Base-by-base conservation (phyloP, 2,329 filamentous ascomycete species). In the Arthrobotrys megalospora region DNA sequence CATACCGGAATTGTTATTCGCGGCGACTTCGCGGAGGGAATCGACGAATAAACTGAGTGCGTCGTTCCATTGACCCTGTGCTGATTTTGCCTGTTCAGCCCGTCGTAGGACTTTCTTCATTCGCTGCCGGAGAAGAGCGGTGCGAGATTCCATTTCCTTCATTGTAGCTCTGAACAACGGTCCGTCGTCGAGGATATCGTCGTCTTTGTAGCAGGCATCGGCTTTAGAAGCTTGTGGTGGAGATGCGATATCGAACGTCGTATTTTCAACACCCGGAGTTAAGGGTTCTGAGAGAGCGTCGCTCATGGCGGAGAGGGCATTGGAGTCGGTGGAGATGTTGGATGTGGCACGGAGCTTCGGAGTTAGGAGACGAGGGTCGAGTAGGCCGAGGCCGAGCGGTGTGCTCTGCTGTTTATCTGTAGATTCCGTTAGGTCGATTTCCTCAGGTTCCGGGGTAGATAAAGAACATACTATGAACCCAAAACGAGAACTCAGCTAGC, bases 101-200 rank as follows among this genome's bases (percentile, higher is more conserved):
- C 91, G 93, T 83, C 96, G 96, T 81, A 99, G 86, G 6, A 99
- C 92, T 83, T 96, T 96, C 85, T 99, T 99, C 90, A 98, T 97
- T 81, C 95, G 93, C 21, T 89, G 88, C 75, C 94, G 91, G 92
- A 99, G 96, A 81, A 92, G 96, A 50, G 94, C 93, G 0, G 95
- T 99, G 86, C 97, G 98, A 83, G 97, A 94, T 84, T 99, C 96
- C 32, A 98, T 86, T 0, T 94, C 92, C 84, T 97, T 97, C 88
- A 99, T 96, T 0, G 96, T 98, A 16, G 96, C 96, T 80, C 96
- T 90, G 85, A 99, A 99, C 0, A 99, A 88, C 0, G 96, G 96
- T 0, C 96, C 96, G 85, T 99, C 96, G 81, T 98, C 96, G 21
- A 92, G 91, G 21, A 92, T 89, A 78, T 91, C 90, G 85, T 93